Evolutionary conservation across 495 filamentous ascomycete species (phyloP).

Genomic region (Sordaria brevicollis): DNA sequence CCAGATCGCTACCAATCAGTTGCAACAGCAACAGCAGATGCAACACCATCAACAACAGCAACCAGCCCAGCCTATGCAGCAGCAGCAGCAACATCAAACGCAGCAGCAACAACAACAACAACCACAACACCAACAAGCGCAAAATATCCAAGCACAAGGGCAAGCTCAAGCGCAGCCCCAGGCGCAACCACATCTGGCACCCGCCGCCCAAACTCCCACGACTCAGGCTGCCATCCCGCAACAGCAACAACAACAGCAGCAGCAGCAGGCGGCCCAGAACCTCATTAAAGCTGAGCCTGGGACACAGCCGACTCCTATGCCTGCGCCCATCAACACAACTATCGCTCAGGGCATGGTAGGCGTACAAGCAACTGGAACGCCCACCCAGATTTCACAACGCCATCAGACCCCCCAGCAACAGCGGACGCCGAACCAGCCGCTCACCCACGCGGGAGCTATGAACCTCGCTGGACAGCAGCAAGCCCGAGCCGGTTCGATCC

Average conservation of each 20-base stretch:
- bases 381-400: constrained; percentile 33
- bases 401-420: constrained; percentile 34
- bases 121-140: constrained; percentile 10
- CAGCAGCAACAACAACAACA: constrained; percentile 1
- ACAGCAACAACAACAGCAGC: constrained; percentile 24
- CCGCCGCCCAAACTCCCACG: not conserved
- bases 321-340: constrained; percentile 36
- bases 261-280: constrained; percentile 17
- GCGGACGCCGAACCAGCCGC: constrained; percentile 30
- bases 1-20: constrained; percentile 12
- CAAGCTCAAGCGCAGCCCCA: constrained; percentile 4
- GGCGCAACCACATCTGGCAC: not conserved
- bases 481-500: constrained; percentile 25
- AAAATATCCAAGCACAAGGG: constrained; percentile 4
- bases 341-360: constrained; percentile 31
- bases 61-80: not conserved
- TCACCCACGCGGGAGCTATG: constrained; percentile 37
- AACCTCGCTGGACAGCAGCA: constrained; percentile 32
- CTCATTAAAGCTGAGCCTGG: constrained; percentile 31
- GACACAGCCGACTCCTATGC: constrained; percentile 17
- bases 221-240: constrained; percentile 12
- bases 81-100: constrained; percentile 8
- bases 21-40: not conserved
- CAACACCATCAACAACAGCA: constrained; percentile 9
- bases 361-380: constrained; percentile 30